These are phyloP conservation scores for Globisporangium spinosum DNA, from an alignment of 352 stramenopile species.

Conservation along the genomic window DNA sequence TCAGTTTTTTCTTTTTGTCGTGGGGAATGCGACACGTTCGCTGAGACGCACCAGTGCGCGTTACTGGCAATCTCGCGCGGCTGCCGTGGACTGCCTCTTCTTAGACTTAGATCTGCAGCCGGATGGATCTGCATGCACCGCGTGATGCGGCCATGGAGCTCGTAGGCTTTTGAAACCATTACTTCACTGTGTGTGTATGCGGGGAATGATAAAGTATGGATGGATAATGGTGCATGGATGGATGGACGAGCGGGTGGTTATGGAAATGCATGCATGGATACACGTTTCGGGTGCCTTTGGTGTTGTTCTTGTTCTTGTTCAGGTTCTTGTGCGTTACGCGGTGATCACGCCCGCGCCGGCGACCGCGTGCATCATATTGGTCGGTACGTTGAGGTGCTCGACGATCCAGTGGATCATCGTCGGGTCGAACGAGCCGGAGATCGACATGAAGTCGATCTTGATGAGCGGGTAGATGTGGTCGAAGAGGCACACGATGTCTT, in stretches of 20 bases:
- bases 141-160: not conserved
- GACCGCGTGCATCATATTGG: conserved; percentile 84
- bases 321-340: conserved; percentile 45
- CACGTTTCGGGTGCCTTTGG: not conserved
- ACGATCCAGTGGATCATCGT: conserved; percentile 74
- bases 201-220: not conserved
- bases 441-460: conserved; percentile 72
- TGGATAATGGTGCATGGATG: not conserved
- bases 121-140: not conserved
- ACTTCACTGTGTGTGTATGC: no score
- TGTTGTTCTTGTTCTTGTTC: conserved; percentile 1
- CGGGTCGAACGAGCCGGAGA: conserved; percentile 53
- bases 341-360: conserved; percentile 78
- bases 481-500: conserved; percentile 52
- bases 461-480: conserved; percentile 86
- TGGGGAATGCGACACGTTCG: not conserved
- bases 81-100: not conserved
- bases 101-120: not conserved
- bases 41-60: not conserved
- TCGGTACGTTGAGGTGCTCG: conserved; percentile 54
- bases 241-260: not conserved
- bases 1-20: not conserved
- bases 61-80: not conserved
- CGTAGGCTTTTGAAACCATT: not conserved
- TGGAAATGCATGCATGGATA: not conserved